These are phyloP conservation scores for Stromatinia cepivora DNA, from an alignment of 2,329 filamentous ascomycete species.

Conservation along the genomic window DNA sequence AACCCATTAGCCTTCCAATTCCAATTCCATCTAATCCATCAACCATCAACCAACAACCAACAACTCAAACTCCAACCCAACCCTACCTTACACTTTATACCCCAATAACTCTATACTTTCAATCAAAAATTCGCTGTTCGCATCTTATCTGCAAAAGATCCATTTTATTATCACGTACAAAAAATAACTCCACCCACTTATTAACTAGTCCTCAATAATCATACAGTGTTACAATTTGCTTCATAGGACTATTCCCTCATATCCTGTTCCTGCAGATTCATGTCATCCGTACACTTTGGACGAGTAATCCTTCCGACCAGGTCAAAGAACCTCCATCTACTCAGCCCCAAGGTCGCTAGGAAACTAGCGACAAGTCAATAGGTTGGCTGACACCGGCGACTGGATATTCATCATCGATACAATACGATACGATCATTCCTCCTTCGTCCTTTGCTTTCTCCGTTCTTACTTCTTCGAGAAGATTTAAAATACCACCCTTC, in stretches of 20 bases:
- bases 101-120: neutral
- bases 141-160: neutral
- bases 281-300: constrained; percentile 19
- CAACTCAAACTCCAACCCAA: neutral
- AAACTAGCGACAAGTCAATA: constrained; percentile 20
- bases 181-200: neutral
- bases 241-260: neutral
- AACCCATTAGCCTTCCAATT: neutral
- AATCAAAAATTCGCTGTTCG: neutral
- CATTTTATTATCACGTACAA: constrained; percentile 6
- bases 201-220: constrained; percentile 1
- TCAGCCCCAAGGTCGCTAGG: constrained; percentile 24
- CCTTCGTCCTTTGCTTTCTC: constrained; percentile 32
- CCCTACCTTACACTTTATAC: neutral
- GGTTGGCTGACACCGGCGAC: constrained; percentile 22
- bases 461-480: constrained; percentile 40
- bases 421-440: constrained; percentile 8
- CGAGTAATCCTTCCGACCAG: constrained; percentile 21
- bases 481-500: constrained; percentile 24
- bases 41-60: neutral
- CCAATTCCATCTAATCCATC: neutral
- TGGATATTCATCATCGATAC: constrained; percentile 17
- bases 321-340: constrained; percentile 21
- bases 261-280: constrained; percentile 25
- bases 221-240: neutral